Percentiles rank a stretch among this genome's conserved stretches.
Evolutionary conservation across 2,329 filamentous ascomycete species (phyloP).

Genomic region (Clarireedia sp.): DNA sequence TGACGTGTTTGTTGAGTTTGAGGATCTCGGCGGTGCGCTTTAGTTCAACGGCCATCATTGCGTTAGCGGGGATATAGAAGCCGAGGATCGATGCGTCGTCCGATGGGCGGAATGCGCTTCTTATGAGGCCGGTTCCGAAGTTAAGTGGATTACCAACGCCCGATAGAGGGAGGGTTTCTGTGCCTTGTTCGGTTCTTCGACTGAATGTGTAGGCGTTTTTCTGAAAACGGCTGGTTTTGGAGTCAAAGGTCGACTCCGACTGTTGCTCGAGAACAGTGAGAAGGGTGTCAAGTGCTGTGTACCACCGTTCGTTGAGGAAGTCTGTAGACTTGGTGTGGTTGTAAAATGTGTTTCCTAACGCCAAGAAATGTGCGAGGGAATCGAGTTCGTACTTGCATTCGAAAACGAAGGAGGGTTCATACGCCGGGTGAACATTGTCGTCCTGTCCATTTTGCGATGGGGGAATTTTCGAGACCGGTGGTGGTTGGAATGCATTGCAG

Average conservation of each 20-base stretch:
- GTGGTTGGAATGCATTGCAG: slow-evolving; percentile 97
- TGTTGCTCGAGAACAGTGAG: slow-evolving; percentile 70
- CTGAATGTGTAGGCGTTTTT: slow-evolving; percentile 83
- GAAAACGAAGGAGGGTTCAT: slow-evolving; percentile 79
- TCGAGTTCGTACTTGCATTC: slow-evolving; percentile 99
- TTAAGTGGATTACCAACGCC: slow-evolving; percentile 91
- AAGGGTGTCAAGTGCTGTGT: slow-evolving; percentile 65
- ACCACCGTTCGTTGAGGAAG: slow-evolving; percentile 75
- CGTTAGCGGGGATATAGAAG: slow-evolving; percentile 92
- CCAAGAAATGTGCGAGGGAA: slow-evolving; percentile 85
- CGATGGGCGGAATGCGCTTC: slow-evolving; percentile 88
- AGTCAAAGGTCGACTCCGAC: slow-evolving; percentile 71
- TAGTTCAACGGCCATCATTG: slow-evolving; percentile 90
- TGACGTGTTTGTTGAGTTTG: slow-evolving; percentile 43
- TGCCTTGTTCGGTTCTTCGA: slow-evolving; percentile 70
- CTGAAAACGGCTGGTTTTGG: slow-evolving; percentile 52
- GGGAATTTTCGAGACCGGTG: slow-evolving; percentile 68
- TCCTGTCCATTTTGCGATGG: slow-evolving; percentile 71
- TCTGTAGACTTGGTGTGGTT: slow-evolving; percentile 68
- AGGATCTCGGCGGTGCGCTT: slow-evolving; percentile 65
- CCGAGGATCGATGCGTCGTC: slow-evolving; percentile 93
- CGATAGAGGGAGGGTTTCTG: slow-evolving; percentile 76
- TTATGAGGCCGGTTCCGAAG: slow-evolving; percentile 72
- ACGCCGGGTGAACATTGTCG: slow-evolving; percentile 77
- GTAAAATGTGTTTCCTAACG: slow-evolving; percentile 79